Base-by-base conservation (phyloP, 2,329 filamentous ascomycete species). In the Tolypocladium sp. region DNA sequence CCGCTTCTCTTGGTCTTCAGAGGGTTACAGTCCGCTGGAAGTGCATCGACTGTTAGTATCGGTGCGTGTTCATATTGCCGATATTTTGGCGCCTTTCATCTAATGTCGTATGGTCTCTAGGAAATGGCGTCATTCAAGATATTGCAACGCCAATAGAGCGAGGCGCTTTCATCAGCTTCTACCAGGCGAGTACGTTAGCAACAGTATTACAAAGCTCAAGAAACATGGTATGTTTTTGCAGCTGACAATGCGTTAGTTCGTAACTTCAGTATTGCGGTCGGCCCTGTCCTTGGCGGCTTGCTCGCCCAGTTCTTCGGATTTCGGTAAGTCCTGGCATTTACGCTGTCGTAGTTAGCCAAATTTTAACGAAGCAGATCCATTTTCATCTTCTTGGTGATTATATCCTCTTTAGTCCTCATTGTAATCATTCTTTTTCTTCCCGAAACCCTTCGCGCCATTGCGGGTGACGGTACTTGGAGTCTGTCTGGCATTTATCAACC, bases 1-100 rank as follows among this genome's bases (percentile, higher is more conserved):
- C 66, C 70, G 0, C 63, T 75, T 10, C 70, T 82, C 37, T 69
- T 82, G 60, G 65, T 76, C 12, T 77, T 82, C 42, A 71, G 64
- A 13, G 64, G 63, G 2, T 22, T 67, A 10, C 64, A 67, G 33
- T 64, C 65, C 1, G 60, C 63, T 8, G 65, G 65, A 3, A 64
- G 62, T 4, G 62, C 65, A 2, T 61, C 65, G 0, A 66, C 63
- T 1, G 64, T 67, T 12, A 67, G 65, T 49, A 67, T 66, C 49
- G 65, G 64, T 54, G 57, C 59, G 20, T 55, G 8, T 25, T 6
- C 30, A 27, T n/a, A n/a, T n/a, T n/a, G n/a, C n/a, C n/a, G n/a
- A n/a, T n/a, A n/a, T n/a, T n/a, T n/a, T n/a, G n/a, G n/a, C n/a
- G n/a, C n/a, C n/a, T n/a, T n/a, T n/a, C n/a, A n/a, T n/a, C n/a